Base-by-base conservation (phyloP, 331 rosid species). In the Pyracantha coccinea region DNA sequence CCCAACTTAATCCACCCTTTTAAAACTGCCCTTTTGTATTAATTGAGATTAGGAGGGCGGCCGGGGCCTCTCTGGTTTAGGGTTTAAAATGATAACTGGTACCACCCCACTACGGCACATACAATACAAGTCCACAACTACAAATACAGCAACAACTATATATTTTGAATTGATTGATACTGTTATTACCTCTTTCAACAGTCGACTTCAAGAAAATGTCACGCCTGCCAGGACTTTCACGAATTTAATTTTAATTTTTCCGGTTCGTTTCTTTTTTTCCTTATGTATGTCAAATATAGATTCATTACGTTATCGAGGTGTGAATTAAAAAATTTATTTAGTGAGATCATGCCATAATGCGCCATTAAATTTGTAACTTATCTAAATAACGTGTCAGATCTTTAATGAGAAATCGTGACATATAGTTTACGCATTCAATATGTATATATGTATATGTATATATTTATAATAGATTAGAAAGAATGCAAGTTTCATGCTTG, bases 1-100 rank as follows among this genome's bases (percentile, higher is more conserved):
- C 72, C 77, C 76, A 45, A 55, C 75, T 83, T 77, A 69, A 44
- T 63, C 66, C 7, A 45, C 69, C 71, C 33, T 50, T 59, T 41
- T 4, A 20, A 57, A 60, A 19, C 27, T 47, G 9, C 23, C 44
- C 12, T 9, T 16, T 61, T 61, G 12, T 15, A 15, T 47, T 47
- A 16, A 50, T 16, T 50, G 1, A 15, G 8, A 27, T 27, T 27
- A 27, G 28, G 28, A 27, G 28, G 28, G 28, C 28, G 28, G 28
- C 28, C 28, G 28, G 28, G 28, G 28, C 28, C 28, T 27, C 28
- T 27, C 3, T 27, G 28, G 28, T 27, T 27, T 27, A 27, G 28
- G 28, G 28, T 27, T 27, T 27, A 27, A 27, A 27, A 27, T 7
- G 41, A 8, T 33, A 7, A 33, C 15, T 6, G 55, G 55, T 47